phyloP scores from a whole-genome alignment of 2,329 filamentous ascomycete species.

The Chrysosporium queenslandicum region DNA sequence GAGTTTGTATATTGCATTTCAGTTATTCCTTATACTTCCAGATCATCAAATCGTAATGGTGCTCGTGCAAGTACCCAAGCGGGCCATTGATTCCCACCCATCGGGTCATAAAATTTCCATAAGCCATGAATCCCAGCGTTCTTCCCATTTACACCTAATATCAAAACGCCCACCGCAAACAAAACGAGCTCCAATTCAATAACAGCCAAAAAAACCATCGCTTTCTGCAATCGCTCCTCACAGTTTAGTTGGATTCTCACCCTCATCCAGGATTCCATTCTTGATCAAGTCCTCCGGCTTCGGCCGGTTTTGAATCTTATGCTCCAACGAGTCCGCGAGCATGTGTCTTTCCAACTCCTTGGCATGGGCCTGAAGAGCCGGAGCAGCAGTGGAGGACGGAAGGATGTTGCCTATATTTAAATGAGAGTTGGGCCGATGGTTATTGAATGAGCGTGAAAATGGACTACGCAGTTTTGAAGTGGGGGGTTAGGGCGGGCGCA shows the following conservation, averaged over 20 bases:
- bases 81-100: too few relatives aligned
- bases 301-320: conserved; percentile 71
- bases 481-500: conserved; percentile 35
- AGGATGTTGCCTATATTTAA: conserved; percentile 70
- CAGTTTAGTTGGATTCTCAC: conserved; percentile 38
- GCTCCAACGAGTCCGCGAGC: conserved; percentile 75
- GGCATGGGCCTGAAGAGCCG: conserved; percentile 68
- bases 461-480: background rate
- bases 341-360: conserved; percentile 80
- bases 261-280: conserved; percentile 66
- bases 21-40: too few relatives aligned
- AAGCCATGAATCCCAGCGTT: too few relatives aligned
- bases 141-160: background rate
- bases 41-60: too few relatives aligned
- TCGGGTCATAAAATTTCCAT: too few relatives aligned
- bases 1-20: too few relatives aligned
- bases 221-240: background rate
- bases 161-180: background rate
- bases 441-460: too few relatives aligned
- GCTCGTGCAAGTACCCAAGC: too few relatives aligned
- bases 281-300: conserved; percentile 65
- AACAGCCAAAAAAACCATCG: background rate
- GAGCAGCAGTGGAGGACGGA: conserved; percentile 65
- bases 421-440: too few relatives aligned
- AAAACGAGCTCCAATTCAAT: background rate